Evolutionary conservation across 306 rosid species (phyloP).

Genomic region (Ormosia semicastrata): DNA sequence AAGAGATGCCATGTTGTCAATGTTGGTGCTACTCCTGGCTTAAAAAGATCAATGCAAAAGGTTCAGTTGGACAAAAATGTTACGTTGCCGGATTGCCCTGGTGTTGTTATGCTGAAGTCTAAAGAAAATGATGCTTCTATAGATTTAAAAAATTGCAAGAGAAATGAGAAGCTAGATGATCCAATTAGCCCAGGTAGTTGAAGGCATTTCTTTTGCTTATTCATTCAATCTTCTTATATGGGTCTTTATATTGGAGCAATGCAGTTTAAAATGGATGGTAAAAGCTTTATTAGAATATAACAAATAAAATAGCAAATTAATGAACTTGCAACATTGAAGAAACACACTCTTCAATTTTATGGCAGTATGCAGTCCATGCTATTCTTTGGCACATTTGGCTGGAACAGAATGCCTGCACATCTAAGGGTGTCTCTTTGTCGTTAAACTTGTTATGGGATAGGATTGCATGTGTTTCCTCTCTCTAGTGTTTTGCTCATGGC

Average conservation of each 20-base stretch:
- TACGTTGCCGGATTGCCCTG: conserved; percentile 90
- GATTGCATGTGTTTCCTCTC: neutral
- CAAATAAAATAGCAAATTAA: neutral
- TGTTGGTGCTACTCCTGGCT: conserved; percentile 88
- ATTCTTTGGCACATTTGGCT: neutral
- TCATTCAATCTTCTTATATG: neutral
- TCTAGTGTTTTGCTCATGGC: neutral
- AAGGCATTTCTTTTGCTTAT: neutral
- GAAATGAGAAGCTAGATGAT: conserved; percentile 88
- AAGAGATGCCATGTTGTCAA: conserved; percentile 73
- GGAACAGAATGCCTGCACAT: neutral
- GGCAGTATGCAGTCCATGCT: neutral
- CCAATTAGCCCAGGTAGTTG: conserved; percentile 81
- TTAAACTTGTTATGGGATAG: neutral
- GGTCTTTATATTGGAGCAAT: neutral
- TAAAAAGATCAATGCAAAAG: conserved; percentile 91
- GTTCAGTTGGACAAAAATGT: conserved; percentile 86
- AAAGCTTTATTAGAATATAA: neutral
- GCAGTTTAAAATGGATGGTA: neutral
- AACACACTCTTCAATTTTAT: neutral
- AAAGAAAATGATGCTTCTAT: conserved; percentile 60
- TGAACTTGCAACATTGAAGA: neutral
- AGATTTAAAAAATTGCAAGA: conserved; percentile 83
- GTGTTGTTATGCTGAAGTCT: conserved; percentile 85
- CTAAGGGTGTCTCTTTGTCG: neutral